A percentile compares a stretch with the other conserved stretches of the same genome.
Conservation (phyloP, 331 rosid genomes). For the Cucumis variabilis region DNA sequence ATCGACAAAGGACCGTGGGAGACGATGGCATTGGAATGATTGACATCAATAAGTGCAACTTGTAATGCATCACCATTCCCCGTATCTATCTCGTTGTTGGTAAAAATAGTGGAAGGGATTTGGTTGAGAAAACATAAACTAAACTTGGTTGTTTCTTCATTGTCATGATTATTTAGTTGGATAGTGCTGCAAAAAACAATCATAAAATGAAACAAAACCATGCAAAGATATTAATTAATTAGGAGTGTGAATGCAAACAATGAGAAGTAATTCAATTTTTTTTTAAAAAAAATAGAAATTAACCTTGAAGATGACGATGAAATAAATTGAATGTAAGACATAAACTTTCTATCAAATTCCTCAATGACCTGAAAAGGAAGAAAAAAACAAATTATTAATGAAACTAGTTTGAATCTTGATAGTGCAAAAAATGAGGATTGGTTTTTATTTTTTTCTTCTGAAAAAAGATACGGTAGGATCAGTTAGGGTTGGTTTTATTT, state of each 20-base stretch:
- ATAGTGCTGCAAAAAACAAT: background rate
- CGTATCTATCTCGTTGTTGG: background rate
- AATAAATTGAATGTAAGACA: background rate
- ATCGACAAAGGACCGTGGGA: conserved; percentile 45
- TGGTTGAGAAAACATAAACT: background rate
- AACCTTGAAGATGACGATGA: background rate
- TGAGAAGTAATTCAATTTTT: background rate
- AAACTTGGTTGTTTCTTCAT: background rate
- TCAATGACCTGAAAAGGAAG: background rate
- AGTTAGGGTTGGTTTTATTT: too few species aligned
- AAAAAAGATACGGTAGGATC: too few species aligned
- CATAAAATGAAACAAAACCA: background rate
- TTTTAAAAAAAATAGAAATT: too few species aligned
- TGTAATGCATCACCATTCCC: background rate
- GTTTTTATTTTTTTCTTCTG: too few species aligned
- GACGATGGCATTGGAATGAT: conserved; percentile 32
- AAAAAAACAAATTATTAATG: too few species aligned
- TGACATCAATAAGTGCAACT: background rate
- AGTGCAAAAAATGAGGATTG: too few species aligned
- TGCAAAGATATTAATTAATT: background rate
- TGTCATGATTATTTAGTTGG: background rate
- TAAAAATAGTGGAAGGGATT: background rate
- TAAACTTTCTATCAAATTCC: background rate
- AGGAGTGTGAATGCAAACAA: too few species aligned
- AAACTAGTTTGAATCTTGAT: background rate